Base-by-base conservation (phyloP, 176 grass and related monocot species). In the Zea luxurians region DNA sequence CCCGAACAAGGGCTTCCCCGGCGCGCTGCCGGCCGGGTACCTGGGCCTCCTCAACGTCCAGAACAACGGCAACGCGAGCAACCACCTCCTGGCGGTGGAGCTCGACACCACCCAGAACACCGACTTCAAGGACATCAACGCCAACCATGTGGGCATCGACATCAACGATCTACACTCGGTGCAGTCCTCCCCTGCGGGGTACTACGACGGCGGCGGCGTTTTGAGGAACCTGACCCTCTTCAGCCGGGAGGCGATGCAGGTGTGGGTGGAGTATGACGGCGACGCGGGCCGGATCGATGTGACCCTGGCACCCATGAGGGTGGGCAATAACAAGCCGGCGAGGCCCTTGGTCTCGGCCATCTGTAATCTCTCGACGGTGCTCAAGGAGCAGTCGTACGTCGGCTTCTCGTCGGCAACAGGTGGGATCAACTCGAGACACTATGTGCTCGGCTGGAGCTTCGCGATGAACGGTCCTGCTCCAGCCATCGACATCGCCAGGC, bases 361-460 rank as follows among this genome's bases (percentile, higher is more conserved):
- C 38, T 42, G 10, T 3, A 4, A 66, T 8, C 64, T 66, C 7
- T 66, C 64, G 4, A n/a, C 7, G 3, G 40, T 66, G 15, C 64
- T 66, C 15, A 43, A 0, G 3, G 38, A 66, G 0, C 15, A 1
- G 1, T 8, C 13, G 3, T 66, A 43, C 11, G 4, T 66, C 40
- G 64, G 64, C 40, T 66, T 66, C 64, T 66, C 64, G 3, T 9
- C 64, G 7, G 40, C 64, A 0, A 66, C 64, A 0, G 64, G 64
- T 2, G 4, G 7, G 0, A 8, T 43, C 1, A 66, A 18, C 3
- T 43, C 64, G 3, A 41, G 16, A 8, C 64, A 66, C 64, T 67
- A n/a, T 0, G 64, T 67, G 17, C 64, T 67, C n/a, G 64, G 64
- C 7, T 67, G 64, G 64, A 67, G 64, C 64, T 67, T 67, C 8